Evolutionary conservation across 2,329 filamentous ascomycete genomes (phyloP).

Genomic region (Fusarium poae): DNA sequence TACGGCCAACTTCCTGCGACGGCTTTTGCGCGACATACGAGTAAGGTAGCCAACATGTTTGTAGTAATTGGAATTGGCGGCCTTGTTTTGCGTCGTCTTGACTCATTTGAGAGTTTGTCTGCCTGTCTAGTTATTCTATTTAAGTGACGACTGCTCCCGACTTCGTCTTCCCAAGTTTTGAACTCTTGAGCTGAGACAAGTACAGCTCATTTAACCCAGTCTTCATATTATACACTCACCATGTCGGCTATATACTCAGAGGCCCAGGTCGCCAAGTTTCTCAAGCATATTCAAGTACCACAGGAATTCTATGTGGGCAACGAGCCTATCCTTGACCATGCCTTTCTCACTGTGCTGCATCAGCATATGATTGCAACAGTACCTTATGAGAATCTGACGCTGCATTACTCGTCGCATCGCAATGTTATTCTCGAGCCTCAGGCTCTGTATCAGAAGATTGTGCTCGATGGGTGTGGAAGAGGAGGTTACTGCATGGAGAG

Average conservation of each 20-base stretch:
- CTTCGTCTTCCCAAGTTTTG: slow-evolving; percentile 6
- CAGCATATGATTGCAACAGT: slow-evolving; percentile 62
- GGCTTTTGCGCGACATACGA: slow-evolving; percentile 37
- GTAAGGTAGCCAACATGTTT: slow-evolving; percentile 26
- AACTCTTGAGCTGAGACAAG: slow-evolving; percentile 2
- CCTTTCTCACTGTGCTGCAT: slow-evolving; percentile 57
- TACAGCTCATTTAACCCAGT: background rate
- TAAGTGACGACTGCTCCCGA: background rate
- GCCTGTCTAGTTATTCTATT: slow-evolving; percentile 9
- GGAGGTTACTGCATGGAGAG: slow-evolving; percentile 74
- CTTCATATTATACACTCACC: slow-evolving; percentile 13
- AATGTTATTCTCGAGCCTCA: slow-evolving; percentile 60
- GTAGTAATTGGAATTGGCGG: slow-evolving; percentile 34
- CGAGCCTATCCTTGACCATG: slow-evolving; percentile 47
- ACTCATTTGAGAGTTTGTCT: slow-evolving; percentile 19
- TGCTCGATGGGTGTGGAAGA: slow-evolving; percentile 56
- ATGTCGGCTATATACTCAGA: slow-evolving; percentile 50
- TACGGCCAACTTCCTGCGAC: slow-evolving; percentile 27
- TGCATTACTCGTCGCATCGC: slow-evolving; percentile 63
- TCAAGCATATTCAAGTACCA: slow-evolving; percentile 47
- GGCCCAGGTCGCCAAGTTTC: slow-evolving; percentile 50
- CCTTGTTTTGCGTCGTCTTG: slow-evolving; percentile 23
- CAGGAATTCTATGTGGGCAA: slow-evolving; percentile 47
- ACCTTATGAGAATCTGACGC: slow-evolving; percentile 68
- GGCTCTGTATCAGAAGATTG: slow-evolving; percentile 63